These are phyloP conservation scores for Setaria italica DNA, from an alignment of 202 grass and related monocot genomes.

Conservation along the genomic window DNA sequence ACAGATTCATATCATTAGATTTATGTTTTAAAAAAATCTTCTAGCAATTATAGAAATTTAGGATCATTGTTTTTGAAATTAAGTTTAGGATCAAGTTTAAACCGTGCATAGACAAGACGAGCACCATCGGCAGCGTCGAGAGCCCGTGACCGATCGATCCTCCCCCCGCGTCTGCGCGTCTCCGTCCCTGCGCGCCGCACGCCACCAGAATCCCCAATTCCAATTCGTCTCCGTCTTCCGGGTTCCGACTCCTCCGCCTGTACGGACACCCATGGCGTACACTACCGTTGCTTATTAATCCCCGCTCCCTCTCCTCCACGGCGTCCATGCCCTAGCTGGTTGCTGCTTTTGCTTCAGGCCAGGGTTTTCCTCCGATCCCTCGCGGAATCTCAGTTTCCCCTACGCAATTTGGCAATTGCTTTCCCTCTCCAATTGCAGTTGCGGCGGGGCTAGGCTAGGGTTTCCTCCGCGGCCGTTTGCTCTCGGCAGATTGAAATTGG, in stretches of 20 bases:
- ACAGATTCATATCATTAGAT: too few species aligned
- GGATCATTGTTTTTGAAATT: too few species aligned
- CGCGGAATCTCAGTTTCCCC: neutral
- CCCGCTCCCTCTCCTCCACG: neutral
- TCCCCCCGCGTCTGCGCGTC: neutral
- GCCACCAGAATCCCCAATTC: neutral
- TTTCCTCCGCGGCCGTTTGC: neutral
- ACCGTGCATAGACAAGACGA: too few species aligned
- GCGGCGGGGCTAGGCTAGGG: neutral
- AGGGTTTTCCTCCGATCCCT: neutral
- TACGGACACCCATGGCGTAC: neutral
- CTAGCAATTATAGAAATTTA: too few species aligned
- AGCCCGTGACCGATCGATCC: too few species aligned
- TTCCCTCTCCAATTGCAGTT: neutral
- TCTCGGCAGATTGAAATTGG: constrained; percentile 11
- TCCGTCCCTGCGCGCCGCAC: neutral
- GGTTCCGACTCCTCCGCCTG: neutral
- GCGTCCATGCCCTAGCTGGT: neutral
- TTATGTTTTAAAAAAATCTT: too few species aligned
- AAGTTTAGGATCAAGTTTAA: too few species aligned
- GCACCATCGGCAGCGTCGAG: too few species aligned
- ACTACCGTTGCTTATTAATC: constrained; percentile 21
- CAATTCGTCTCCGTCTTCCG: neutral
- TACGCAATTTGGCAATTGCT: neutral
- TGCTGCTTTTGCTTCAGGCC: constrained; percentile 12